A percentile compares a stretch with the other conserved stretches of the same genome.
These are phyloP conservation scores for Stagonosporopsis vannaccii DNA, from an alignment of 2,329 filamentous ascomycete species.

Conservation along the genomic window DNA sequence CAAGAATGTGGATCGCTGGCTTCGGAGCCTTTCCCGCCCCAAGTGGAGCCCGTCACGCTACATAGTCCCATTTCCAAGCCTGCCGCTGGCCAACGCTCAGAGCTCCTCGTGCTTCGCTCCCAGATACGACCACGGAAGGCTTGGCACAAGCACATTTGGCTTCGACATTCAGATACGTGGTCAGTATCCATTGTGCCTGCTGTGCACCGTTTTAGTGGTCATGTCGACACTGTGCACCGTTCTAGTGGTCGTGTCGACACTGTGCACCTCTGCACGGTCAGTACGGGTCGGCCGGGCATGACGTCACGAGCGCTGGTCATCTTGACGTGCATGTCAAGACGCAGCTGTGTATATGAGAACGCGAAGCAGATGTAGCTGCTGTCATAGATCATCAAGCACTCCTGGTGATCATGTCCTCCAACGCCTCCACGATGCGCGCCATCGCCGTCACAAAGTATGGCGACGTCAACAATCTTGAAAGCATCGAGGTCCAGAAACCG, in stretches of 20 bases:
- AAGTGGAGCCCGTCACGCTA: conserved; percentile 10
- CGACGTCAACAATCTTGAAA: conserved; percentile 34
- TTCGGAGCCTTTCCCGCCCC: conserved; percentile 4
- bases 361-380: not conserved
- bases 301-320: conserved; percentile 3
- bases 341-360: not conserved
- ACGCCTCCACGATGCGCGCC: conserved; percentile 36
- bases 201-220: too few species aligned
- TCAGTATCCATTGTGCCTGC: too few species aligned
- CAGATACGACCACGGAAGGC: not conserved
- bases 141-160: not conserved
- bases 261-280: not conserved
- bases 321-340: conserved; percentile 2
- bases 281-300: not conserved
- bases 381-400: too few species aligned
- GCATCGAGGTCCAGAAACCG: conserved; percentile 43
- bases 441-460: conserved; percentile 43
- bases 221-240: too few species aligned
- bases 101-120: not conserved
- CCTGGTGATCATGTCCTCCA: not conserved
- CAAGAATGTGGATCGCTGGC: conserved; percentile 5
- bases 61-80: not conserved
- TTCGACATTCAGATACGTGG: too few species aligned
- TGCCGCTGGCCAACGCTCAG: not conserved
- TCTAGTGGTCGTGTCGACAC: too few species aligned